These are phyloP conservation scores for Colletotrichum sp. DNA, from an alignment of 2,329 filamentous ascomycete species.

Conservation along the genomic window DNA sequence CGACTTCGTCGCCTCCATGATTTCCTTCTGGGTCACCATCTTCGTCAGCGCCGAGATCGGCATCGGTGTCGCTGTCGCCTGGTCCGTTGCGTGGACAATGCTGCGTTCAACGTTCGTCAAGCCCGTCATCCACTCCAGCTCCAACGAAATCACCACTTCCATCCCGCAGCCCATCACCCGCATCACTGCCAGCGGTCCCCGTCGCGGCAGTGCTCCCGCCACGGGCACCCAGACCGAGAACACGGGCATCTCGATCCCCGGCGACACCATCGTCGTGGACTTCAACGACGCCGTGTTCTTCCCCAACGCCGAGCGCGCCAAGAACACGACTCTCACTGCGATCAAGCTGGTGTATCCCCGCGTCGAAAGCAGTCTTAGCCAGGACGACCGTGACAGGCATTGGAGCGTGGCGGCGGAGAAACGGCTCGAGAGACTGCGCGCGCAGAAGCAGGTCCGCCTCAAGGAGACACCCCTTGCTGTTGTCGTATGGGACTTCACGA, in stretches of 20 bases:
- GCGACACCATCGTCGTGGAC: constrained; percentile 60
- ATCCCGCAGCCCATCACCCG: constrained; percentile 48
- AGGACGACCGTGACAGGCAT: constrained; percentile 44
- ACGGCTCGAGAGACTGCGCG: constrained; percentile 50
- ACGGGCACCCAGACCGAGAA: constrained; percentile 29
- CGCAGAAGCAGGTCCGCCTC: constrained; percentile 35
- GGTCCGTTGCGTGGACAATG: constrained; percentile 67
- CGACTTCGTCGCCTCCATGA: constrained; percentile 68
- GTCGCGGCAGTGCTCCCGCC: constrained; percentile 31
- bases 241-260: constrained; percentile 33
- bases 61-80: constrained; percentile 64
- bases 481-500: constrained; percentile 58
- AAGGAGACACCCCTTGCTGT: constrained; percentile 40
- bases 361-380: constrained; percentile 30
- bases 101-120: constrained; percentile 41
- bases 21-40: constrained; percentile 69
- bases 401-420: constrained; percentile 61
- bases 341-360: constrained; percentile 44
- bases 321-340: constrained; percentile 44
- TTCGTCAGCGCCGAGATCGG: constrained; percentile 66
- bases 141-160: background rate
- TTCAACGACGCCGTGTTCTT: constrained; percentile 66
- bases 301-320: constrained; percentile 57
- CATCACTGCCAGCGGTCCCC: constrained; percentile 29
- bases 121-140: constrained; percentile 13